Conservation (phyloP, 2,329 filamentous ascomycete species). For the Plectosphaerella cucumerina region DNA sequence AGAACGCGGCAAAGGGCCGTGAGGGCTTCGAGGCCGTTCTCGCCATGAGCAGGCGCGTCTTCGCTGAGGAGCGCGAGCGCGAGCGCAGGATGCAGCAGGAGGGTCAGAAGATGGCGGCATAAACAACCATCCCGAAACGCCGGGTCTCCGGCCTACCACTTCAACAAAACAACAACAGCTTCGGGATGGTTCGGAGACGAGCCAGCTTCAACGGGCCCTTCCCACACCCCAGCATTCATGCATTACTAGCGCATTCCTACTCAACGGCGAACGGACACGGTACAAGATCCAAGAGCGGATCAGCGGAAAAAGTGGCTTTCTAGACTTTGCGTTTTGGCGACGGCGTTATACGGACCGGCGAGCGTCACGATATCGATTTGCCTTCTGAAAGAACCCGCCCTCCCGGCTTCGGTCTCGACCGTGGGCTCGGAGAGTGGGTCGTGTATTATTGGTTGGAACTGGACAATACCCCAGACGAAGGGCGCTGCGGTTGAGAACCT, state of each 20-base stretch:
- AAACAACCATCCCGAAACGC: background rate
- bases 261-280: too few species aligned
- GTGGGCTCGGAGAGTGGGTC: background rate
- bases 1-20: constrained; percentile 85
- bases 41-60: constrained; percentile 87
- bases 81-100: constrained; percentile 24
- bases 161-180: too few species aligned
- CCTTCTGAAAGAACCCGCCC: background rate
- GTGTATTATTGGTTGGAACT: background rate
- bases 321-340: background rate
- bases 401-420: background rate
- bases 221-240: too few species aligned
- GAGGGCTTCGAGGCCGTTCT: constrained; percentile 95
- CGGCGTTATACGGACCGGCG: background rate
- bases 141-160: too few species aligned
- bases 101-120: constrained; percentile 9
- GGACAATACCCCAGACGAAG: background rate
- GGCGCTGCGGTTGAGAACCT: background rate
- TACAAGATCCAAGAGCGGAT: too few species aligned
- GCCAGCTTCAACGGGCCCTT: too few species aligned
- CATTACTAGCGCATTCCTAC: too few species aligned
- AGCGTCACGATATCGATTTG: background rate
- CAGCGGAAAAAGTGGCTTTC: background rate
- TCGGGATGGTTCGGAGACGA: too few species aligned
- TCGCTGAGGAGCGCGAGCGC: constrained; percentile 79